Base-by-base conservation (phyloP, 129 eudicot genomes). In the Flaveria robusta region DNA sequence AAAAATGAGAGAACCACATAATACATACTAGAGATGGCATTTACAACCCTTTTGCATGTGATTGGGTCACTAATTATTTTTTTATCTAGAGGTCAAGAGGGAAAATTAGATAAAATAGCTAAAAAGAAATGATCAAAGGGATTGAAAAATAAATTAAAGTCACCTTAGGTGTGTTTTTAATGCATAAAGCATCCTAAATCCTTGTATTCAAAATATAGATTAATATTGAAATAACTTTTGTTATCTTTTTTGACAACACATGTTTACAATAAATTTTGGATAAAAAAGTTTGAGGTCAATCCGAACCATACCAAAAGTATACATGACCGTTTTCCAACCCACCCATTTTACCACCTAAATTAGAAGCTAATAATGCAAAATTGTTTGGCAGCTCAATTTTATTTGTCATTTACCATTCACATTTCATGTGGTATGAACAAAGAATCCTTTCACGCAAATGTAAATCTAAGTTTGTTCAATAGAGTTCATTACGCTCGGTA, bases 371-470 rank as follows among this genome's bases (percentile, higher is more conserved):
- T 58, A 58, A 58, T 3, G 34, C 31, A 58, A 4, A n/a, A 2
- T 54, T 54, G 9, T 18, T 54, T 13, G 60, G 24, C 1, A 5
- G 9, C 24, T n/a, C 10, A 54, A 23, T 22, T 23, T 23, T 23
- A 58, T 58, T 58, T 22, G 65, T 7, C 34, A 59, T 22, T 23
- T 23, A 4, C 66, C 31, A 27, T 27, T 27, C 31, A 2, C 7
- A 8, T 59, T 59, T 4, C 14, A 23, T 59, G 66, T 59, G 15
- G 9, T 63, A 1, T 5, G 14, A 64, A 20, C 46, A n/a, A 31
- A 29, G 31, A 31, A n/a, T 54, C 55, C 23, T 64, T 64, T 31
- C 43, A 70, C 62, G n/a, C 7, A 42, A 47, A 71, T 51, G 60
- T 11, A 49, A 50, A 70, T 43, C 23, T 64, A 29, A 66, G 14